Evolutionary conservation across 2,329 filamentous ascomycete genomes (phyloP), one percentile per base, ranked within the genome.

Genomic region (Triangularia verruculosa): DNA sequence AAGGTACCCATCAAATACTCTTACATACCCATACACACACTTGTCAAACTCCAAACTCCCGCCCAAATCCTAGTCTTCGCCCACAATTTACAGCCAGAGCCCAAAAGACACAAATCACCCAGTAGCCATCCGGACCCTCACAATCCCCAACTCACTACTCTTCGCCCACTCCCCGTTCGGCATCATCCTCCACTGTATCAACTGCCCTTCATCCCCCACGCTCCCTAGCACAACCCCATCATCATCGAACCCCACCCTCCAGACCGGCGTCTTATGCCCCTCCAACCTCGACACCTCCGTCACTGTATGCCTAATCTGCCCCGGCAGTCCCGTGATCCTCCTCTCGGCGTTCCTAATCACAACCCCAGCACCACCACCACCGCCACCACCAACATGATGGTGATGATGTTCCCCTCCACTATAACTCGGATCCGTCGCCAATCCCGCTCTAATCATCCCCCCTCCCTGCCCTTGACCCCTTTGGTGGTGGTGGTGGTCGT

Each of bases 201-300:
- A 72, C 72, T 81, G 85, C 11, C 89, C 91, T 73, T 93, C 90
- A 67, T 94, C 91, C 2, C 90, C 90, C 1, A 90, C 90, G 47
- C 88, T 90, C 1, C 90, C 87, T 7, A 94, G 78, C 12, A 93
- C 83, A 74, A 92, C 89, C 4, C 89, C 89, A 78, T 86, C 81
- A 61, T 84, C 82, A 69, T 88, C 86, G 69, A 93, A 94, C 0
- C 84, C 84, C 2, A 93, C 86, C 22, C 89, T 81, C 90, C 90
- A 94, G 1, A 92, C 89, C 1, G 89, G 89, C 17, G 86, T 88
- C 57, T 86, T 83, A 72, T 91, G 86, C 59, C 83, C 85, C 57
- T 88, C 86, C 8, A 93, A 82, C 70, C 83, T 85, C 8, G 88
- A 89, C 0, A 90, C 82, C 69, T 91, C 84, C 67, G 82, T 83